A percentile compares a stretch with the other conserved stretches of the same genome.
These are phyloP conservation scores for Phytophthora citricola DNA, from an alignment of 352 stramenopile species.

Conservation along the genomic window DNA sequence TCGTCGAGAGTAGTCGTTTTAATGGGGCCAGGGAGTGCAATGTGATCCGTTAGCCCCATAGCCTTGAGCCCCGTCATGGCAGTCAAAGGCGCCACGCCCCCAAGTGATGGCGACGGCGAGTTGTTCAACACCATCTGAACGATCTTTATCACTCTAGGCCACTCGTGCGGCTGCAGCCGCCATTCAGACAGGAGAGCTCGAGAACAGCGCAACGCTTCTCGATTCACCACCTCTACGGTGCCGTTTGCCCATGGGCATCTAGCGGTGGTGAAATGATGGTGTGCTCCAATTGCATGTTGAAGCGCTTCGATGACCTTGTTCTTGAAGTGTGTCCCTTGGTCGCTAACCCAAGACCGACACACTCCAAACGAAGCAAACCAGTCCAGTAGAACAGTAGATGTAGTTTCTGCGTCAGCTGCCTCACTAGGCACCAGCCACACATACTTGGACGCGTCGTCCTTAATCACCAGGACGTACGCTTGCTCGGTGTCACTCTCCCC, in stretches of 20 bases:
- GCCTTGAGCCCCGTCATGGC: background rate
- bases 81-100: constrained; percentile 18
- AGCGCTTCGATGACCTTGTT: constrained; percentile 33
- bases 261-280: constrained; percentile 38
- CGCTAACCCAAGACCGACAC: constrained; percentile 31
- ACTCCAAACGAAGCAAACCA: constrained; percentile 17
- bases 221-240: constrained; percentile 41
- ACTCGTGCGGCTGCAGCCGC: constrained; percentile 12
- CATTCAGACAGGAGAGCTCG: constrained; percentile 24
- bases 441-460: constrained; percentile 5
- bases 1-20: background rate
- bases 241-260: constrained; percentile 13
- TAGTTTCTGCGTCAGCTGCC: constrained; percentile 2
- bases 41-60: background rate
- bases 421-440: background rate
- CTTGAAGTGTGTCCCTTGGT: constrained; percentile 44
- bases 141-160: constrained; percentile 26
- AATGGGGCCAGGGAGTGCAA: background rate
- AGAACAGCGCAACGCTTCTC: constrained; percentile 18
- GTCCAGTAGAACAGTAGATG: background rate
- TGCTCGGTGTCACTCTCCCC: background rate
- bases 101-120: constrained; percentile 18
- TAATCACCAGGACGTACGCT: background rate
- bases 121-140: constrained; percentile 37
- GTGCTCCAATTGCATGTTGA: constrained; percentile 1